Percentiles rank a stretch among this genome's conserved stretches.
These are phyloP conservation scores for Rhynchosporium agropyri DNA, from an alignment of 2,329 filamentous ascomycete genomes.

Conservation along the genomic window DNA sequence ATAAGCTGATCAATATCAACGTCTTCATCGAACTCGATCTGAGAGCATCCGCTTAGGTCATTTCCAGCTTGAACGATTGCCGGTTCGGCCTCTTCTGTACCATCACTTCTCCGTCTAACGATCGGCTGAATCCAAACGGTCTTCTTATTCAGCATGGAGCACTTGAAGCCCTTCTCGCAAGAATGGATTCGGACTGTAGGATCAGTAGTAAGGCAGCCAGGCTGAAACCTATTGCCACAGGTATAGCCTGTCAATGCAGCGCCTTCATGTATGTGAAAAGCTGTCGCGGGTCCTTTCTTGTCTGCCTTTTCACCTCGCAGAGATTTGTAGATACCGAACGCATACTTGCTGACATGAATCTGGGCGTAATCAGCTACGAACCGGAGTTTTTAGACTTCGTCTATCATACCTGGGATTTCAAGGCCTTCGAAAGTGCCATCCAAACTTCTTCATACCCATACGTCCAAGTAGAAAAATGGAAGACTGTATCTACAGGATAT, in stretches of 20 bases:
- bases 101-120: constrained; percentile 63
- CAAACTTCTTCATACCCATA: constrained; percentile 94
- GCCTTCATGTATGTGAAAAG: constrained; percentile 58
- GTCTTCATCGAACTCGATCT: constrained; percentile 62
- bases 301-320: constrained; percentile 53
- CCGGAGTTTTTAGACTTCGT: neutral
- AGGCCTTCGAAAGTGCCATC: constrained; percentile 73
- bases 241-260: constrained; percentile 72
- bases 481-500: constrained; percentile 75
- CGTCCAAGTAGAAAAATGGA: constrained; percentile 88
- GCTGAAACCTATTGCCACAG: constrained; percentile 70
- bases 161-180: constrained; percentile 75
- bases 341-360: constrained; percentile 85
- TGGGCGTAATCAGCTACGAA: constrained; percentile 41
- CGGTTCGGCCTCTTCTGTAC: constrained; percentile 68
- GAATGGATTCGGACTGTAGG: constrained; percentile 73
- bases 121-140: constrained; percentile 80
- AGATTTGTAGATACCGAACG: constrained; percentile 70
- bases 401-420: constrained; percentile 61
- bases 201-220: constrained; percentile 72
- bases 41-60: constrained; percentile 69
- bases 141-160: constrained; percentile 51
- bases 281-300: constrained; percentile 42
- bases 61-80: constrained; percentile 80
- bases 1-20: constrained; percentile 55